Conservation (phyloP, 441 rosid genomes). For the Theobroma grandiflorum region DNA sequence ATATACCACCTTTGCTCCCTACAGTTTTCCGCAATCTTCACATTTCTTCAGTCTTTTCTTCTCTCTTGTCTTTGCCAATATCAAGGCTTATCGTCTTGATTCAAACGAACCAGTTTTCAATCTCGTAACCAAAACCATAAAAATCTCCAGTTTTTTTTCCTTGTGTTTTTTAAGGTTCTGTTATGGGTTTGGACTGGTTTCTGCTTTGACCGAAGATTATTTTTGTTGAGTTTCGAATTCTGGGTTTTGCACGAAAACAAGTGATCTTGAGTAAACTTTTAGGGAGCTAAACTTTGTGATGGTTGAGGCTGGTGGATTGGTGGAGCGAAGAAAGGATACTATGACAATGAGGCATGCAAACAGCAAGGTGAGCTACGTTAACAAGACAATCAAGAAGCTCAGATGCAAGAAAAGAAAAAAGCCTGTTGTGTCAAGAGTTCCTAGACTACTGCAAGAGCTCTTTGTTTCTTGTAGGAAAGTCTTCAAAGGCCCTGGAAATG, state of each 20-base stretch:
- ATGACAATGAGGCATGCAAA: conserved; percentile 26
- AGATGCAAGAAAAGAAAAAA: conserved; percentile 20
- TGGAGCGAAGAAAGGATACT: conserved; percentile 35
- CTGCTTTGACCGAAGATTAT: not conserved
- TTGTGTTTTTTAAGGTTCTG: not conserved
- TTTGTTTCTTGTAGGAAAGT: conserved; percentile 47
- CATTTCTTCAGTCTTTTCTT: not conserved
- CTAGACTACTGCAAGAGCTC: conserved; percentile 44
- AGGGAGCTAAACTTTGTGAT: conserved; percentile 9
- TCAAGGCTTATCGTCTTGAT: not conserved
- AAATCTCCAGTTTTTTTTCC: not conserved
- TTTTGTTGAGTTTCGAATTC: not conserved
- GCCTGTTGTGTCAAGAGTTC: not conserved
- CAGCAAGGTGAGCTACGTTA: conserved; percentile 45
- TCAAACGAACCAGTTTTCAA: not conserved
- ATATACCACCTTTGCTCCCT: conserved; percentile 22
- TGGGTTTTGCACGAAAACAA: conserved; percentile 14
- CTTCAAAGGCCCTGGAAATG: conserved; percentile 56
- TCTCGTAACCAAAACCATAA: not conserved
- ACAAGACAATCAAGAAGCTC: conserved; percentile 34
- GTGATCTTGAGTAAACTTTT: not conserved
- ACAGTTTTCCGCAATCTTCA: conserved; percentile 11
- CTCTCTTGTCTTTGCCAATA: not conserved
- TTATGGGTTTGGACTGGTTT: not conserved
- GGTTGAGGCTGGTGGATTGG: conserved; percentile 37